Evolutionary conservation across 176 grass and related monocot genomes (phyloP).

Genomic region (Poa annua): DNA sequence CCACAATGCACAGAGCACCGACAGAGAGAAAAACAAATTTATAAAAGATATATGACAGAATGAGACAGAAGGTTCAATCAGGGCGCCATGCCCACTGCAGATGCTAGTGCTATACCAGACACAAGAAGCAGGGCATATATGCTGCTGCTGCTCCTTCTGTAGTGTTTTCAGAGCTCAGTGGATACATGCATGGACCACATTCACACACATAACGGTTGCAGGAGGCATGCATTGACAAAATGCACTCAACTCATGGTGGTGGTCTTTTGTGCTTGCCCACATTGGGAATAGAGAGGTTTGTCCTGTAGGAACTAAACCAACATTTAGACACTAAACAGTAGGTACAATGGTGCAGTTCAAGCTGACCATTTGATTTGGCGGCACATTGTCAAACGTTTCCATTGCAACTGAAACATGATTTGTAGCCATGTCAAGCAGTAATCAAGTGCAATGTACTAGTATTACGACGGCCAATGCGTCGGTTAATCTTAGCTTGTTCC

Average conservation of each 20-base stretch:
- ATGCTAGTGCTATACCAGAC: conserved; percentile 36
- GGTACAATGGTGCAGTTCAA: conserved; percentile 24
- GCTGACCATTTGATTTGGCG: background rate
- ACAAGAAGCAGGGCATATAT: conserved; percentile 31
- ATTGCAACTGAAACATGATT: conserved; percentile 33
- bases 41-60: conserved; percentile 30
- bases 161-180: conserved; percentile 34
- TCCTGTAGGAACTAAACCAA: conserved; percentile 1
- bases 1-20: background rate
- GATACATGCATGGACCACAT: conserved; percentile 47
- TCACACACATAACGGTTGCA: conserved; percentile 21
- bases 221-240: conserved; percentile 17
- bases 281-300: conserved; percentile 32
- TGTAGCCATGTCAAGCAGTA: background rate
- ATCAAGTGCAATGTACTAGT: background rate
- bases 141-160: background rate
- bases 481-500: too few species aligned
- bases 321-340: background rate
- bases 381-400: conserved; percentile 14
- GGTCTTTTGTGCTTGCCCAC: conserved; percentile 42
- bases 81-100: conserved; percentile 30
- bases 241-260: conserved; percentile 40
- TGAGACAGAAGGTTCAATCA: conserved; percentile 41
- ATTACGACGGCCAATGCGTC: background rate
- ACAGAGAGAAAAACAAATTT: background rate